A percentile compares a stretch with the other conserved stretches of the same genome.
phyloP scores from a whole-genome alignment of 345 rosid genomes.

The Physaria fendleri region DNA sequence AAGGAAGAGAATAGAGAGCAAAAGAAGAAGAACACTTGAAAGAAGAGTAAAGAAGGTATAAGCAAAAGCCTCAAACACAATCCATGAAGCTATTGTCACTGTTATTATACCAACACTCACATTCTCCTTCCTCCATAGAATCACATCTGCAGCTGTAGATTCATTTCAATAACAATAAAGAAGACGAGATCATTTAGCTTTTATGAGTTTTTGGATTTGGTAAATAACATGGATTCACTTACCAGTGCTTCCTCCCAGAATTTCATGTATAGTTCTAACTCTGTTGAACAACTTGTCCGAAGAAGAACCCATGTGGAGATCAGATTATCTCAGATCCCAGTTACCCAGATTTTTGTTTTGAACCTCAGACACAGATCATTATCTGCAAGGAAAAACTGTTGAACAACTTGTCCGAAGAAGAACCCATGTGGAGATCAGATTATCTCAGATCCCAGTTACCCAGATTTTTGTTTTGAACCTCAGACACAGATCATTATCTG shows the following conservation, averaged over 20 bases:
- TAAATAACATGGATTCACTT: conserved; percentile 20
- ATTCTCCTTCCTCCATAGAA: conserved; percentile 76
- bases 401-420: conserved; percentile 47
- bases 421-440: conserved; percentile 60
- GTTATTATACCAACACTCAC: conserved; percentile 54
- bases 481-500: conserved; percentile 15
- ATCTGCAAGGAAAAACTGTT: conserved; percentile 14
- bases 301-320: conserved; percentile 54
- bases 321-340: conserved; percentile 39
- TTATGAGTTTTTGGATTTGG: background rate
- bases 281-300: conserved; percentile 52
- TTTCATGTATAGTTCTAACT: conserved; percentile 62
- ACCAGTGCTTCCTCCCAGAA: conserved; percentile 85
- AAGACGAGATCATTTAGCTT: conserved; percentile 1
- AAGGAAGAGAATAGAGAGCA: conserved; percentile 62
- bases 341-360: conserved; percentile 5
- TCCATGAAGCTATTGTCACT: conserved; percentile 72
- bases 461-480: background rate
- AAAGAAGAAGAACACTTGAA: conserved; percentile 86
- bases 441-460: conserved; percentile 40
- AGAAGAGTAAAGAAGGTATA: conserved; percentile 77
- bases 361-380: conserved; percentile 14
- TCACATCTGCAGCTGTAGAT: conserved; percentile 81
- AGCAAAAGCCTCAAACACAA: conserved; percentile 79
- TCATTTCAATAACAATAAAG: conserved; percentile 16